Base-by-base conservation (phyloP, 371 early-diverging fungal genomes). In the Mortierella sp. region DNA sequence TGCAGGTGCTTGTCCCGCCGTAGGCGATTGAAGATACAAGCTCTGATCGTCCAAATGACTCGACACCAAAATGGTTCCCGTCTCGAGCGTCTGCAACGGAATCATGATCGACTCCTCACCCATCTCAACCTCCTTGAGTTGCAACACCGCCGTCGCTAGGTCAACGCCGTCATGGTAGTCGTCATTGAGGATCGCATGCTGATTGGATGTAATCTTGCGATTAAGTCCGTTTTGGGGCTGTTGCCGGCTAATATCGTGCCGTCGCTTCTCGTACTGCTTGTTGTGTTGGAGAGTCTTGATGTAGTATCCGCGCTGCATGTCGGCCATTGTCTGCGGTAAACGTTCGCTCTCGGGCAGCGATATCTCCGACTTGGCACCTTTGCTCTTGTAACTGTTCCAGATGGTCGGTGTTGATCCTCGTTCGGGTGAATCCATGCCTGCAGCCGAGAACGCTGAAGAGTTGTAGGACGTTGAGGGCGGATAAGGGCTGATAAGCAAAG, bases 181-280 rank as follows among this genome's bases (percentile, higher is more conserved):
- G 28, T 77, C 40, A 16, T 64, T 53, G 40, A 73, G 53, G 26
- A 48, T 31, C 4, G 76, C 50, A 57, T 79, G 59, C 8, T 74
- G 79, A 5, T 69, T 70, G 40, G 50, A 43, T 0, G 72, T 43
- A 10, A 51, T 31, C 0, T 57, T 53, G 3, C 55, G 79, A 8
- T 59, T 53, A 3, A 64, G 57, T 44, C 59, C 28, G 26, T 43
- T 43, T 14, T 51, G 46, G 9, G 76, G 72, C 0, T 73, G 48
- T 54, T 48, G 67, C 24, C 44, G 64, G 13, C 21, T 48, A 31
- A 64, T 43, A 5, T 59, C 44, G 9, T 11, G 11, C 5, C 40
- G 76, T 31, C 78, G 57, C 50, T 69, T 69, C 31, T 79, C 79
- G 75, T 79, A 79, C 46, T 79, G 79, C 50, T 71, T 74, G 44